phyloP scores from a whole-genome alignment of 805 yeast genomes.

The Isabelozyma pseudorhagii region DNA sequence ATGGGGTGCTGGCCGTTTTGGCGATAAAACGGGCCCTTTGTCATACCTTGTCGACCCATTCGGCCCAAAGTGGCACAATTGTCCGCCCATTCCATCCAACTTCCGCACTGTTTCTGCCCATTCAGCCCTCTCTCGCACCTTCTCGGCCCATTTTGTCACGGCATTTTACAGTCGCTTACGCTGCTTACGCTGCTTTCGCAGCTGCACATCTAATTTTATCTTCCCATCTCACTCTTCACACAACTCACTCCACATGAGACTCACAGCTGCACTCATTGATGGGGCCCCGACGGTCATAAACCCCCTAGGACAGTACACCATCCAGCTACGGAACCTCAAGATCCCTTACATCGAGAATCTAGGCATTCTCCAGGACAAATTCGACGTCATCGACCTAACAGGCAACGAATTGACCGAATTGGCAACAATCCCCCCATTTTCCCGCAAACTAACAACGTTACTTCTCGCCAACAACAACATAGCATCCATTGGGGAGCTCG shows the following conservation, averaged over 20 bases:
- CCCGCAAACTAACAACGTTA: slow-evolving; percentile 46
- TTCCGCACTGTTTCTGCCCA: no score
- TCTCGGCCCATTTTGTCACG: no score
- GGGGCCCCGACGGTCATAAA: slow-evolving; percentile 29
- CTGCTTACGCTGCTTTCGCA: no score
- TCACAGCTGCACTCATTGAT: slow-evolving; percentile 28
- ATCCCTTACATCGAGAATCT: slow-evolving; percentile 35
- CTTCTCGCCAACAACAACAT: slow-evolving; percentile 66
- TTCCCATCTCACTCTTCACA: neutral
- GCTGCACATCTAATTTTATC: neutral
- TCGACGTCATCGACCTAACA: slow-evolving; percentile 66
- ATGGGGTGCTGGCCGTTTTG: no score
- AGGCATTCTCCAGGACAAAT: slow-evolving; percentile 24
- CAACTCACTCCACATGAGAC: slow-evolving; percentile 22
- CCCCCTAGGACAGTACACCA: slow-evolving; percentile 33
- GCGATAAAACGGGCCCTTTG: no score
- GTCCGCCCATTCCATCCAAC: no score
- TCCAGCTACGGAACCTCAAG: slow-evolving; percentile 31
- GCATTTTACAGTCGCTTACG: neutral
- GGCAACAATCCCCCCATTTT: slow-evolving; percentile 42
- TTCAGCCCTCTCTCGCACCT: no score
- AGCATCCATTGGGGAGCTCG: slow-evolving; percentile 21
- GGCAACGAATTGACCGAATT: slow-evolving; percentile 66
- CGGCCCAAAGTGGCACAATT: no score
- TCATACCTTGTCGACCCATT: no score